Evolutionary conservation across 2,329 filamentous ascomycete genomes (phyloP).

Genomic region (Dryadomyces quercivorus): DNA sequence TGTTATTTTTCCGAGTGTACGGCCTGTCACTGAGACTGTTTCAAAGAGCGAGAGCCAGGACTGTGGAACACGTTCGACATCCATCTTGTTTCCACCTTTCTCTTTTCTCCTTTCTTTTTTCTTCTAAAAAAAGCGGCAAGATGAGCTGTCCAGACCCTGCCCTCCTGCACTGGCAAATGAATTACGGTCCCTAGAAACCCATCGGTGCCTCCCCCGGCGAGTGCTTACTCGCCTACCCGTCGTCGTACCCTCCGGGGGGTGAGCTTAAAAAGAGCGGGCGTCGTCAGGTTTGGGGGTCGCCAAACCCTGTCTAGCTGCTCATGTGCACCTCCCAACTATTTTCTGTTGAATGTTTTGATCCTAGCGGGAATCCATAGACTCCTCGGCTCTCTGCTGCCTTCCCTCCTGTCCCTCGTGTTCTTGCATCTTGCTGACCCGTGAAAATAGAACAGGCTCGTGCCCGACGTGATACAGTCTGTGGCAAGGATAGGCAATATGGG

Average conservation of each 20-base stretch:
- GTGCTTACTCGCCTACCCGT: not conserved
- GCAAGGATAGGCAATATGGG: not conserved
- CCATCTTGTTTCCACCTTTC: not conserved
- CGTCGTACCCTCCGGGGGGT: not conserved
- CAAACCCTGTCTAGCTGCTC: too few species aligned
- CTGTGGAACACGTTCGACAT: not conserved
- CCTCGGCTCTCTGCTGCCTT: too few species aligned
- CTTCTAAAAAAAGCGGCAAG: not conserved
- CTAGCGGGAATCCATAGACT: not conserved
- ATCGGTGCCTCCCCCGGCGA: too few species aligned
- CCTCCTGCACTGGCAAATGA: too few species aligned
- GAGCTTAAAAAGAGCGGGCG: too few species aligned
- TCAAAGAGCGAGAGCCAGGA: not conserved
- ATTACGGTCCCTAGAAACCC: too few species aligned
- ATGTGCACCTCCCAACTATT: too few species aligned
- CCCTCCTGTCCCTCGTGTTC: too few species aligned
- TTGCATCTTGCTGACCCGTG: too few species aligned
- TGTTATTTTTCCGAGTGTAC: constrained; percentile 1
- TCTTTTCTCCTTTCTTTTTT: too few species aligned
- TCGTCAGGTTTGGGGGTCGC: too few species aligned
- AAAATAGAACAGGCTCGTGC: not conserved
- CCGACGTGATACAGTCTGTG: not conserved
- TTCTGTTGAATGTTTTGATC: not conserved
- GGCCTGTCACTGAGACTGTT: not conserved
- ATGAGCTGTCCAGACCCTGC: not conserved